phyloP scores from a whole-genome alignment of 2,329 filamentous ascomycete species.

The Aspergillus sp. region DNA sequence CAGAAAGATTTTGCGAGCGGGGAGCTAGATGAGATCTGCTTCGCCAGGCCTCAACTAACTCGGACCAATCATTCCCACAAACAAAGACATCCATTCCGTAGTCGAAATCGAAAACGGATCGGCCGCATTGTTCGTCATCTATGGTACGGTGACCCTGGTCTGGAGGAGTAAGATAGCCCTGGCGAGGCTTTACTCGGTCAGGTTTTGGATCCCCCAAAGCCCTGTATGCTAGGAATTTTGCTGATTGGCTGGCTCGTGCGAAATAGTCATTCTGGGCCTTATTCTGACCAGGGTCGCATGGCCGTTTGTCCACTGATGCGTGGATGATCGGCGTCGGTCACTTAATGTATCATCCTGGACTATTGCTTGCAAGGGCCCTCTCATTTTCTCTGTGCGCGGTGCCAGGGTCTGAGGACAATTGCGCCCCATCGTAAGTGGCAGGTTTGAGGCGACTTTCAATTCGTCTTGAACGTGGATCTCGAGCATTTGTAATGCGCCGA shows the following conservation, averaged over 20 bases:
- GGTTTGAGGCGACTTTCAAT: background rate
- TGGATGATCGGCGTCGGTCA: conserved; percentile 20
- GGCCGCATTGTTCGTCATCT: background rate
- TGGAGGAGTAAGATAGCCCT: conserved; percentile 6
- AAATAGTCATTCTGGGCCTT: background rate
- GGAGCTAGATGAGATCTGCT: conserved; percentile 23
- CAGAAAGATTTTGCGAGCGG: conserved; percentile 4
- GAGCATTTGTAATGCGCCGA: background rate
- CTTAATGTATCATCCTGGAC: conserved; percentile 7
- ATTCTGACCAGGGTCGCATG: conserved; percentile 16
- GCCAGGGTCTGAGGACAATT: too few species aligned
- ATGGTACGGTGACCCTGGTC: background rate
- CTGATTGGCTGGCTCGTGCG: conserved; percentile 19
- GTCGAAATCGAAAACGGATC: conserved; percentile 8
- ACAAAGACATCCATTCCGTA: conserved; percentile 6
- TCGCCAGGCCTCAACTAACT: conserved; percentile 22
- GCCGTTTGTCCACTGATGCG: conserved; percentile 12
- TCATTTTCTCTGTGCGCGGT: background rate
- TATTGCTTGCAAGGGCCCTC: background rate
- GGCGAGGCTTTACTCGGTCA: conserved; percentile 11
- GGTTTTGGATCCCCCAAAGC: conserved; percentile 17
- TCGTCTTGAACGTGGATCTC: background rate
- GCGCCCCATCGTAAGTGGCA: background rate
- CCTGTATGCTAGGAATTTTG: conserved; percentile 18
- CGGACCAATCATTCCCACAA: conserved; percentile 21